Evolutionary conservation across 768 basidiomycete species (phyloP).

Genomic region (Russula compacta): DNA sequence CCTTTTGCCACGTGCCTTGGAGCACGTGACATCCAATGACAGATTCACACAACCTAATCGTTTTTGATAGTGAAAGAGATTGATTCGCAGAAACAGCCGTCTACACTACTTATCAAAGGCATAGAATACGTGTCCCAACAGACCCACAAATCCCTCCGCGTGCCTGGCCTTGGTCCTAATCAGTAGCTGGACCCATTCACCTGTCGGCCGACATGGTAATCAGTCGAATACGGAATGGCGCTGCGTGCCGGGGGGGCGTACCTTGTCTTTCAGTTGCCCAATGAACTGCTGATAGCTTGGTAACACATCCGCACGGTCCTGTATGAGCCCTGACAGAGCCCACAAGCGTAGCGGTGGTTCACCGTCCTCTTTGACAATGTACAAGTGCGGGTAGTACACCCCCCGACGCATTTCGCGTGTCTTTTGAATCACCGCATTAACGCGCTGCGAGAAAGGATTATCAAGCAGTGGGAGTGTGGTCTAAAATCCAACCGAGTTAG

Average conservation of each 20-base stretch:
- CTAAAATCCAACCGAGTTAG: constrained; percentile 31
- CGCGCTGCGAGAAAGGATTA: constrained; percentile 90
- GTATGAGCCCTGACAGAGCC: constrained; percentile 90
- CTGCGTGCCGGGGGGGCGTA: constrained; percentile 23
- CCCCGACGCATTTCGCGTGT: constrained; percentile 90
- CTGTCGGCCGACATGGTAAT: constrained; percentile 2
- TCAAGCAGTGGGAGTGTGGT: constrained; percentile 84
- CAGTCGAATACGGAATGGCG: constrained; percentile 6
- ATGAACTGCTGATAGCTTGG: constrained; percentile 97
- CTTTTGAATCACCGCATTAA: constrained; percentile 91
- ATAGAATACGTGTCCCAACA: constrained; percentile 3
- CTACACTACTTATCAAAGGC: constrained; percentile 13
- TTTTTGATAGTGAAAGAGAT: not conserved
- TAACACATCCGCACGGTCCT: constrained; percentile 89
- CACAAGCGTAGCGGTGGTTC: constrained; percentile 90
- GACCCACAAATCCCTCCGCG: not conserved
- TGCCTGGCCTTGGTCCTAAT: not conserved
- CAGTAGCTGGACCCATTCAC: constrained; percentile 22
- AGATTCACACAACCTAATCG: not conserved
- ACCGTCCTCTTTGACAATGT: constrained; percentile 96
- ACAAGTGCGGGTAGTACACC: constrained; percentile 87
- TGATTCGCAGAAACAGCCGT: not conserved
- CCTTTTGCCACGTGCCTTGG: not conserved
- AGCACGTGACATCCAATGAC: not conserved
- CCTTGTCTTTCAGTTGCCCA: constrained; percentile 84